Percentiles rank a stretch among this genome's conserved stretches.
These are phyloP conservation scores for Coemansia sp. DNA, from an alignment of 192 early-diverging fungal species.

Conservation along the genomic window DNA sequence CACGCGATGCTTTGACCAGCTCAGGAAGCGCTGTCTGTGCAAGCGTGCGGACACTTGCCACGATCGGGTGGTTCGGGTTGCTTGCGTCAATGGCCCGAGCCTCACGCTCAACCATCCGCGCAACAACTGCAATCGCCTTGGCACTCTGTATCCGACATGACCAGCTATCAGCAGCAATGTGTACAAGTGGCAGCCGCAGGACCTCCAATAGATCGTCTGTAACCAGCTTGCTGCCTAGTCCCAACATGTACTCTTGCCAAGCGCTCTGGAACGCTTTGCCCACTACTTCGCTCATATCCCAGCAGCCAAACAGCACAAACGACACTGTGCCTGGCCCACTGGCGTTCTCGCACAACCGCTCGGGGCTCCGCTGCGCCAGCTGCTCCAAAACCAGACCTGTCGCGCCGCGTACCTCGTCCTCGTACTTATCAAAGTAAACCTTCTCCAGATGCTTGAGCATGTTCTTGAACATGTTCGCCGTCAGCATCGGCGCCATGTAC, in stretches of 20 bases:
- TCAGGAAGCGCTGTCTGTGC: slow-evolving; percentile 21
- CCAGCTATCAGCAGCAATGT: slow-evolving; percentile 32
- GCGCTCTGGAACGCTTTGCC: slow-evolving; percentile 29
- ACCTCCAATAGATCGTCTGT: slow-evolving; percentile 19
- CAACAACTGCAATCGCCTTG: slow-evolving; percentile 25
- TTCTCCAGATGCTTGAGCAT: slow-evolving; percentile 72
- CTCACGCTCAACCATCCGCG: slow-evolving; percentile 28
- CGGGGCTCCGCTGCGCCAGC: slow-evolving; percentile 28
- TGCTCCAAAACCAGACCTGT: slow-evolving; percentile 46
- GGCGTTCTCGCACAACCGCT: slow-evolving; percentile 23
- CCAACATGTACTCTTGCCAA: slow-evolving; percentile 39
- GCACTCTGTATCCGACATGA: slow-evolving; percentile 36
- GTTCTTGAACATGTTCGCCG: slow-evolving; percentile 58
- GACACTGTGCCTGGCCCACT: slow-evolving; percentile 18
- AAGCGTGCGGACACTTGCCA: not conserved
- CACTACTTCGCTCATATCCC: slow-evolving; percentile 17
- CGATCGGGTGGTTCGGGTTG: not conserved
- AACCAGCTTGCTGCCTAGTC: slow-evolving; percentile 17
- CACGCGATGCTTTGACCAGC: slow-evolving; percentile 26
- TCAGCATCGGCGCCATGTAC: slow-evolving; percentile 66
- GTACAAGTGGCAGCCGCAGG: slow-evolving; percentile 20
- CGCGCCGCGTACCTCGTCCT: slow-evolving; percentile 70
- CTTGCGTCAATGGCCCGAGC: not conserved
- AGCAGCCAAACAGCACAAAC: slow-evolving; percentile 34
- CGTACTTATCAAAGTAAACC: slow-evolving; percentile 73